Percentiles rank a stretch among this genome's conserved stretches.
Conservation (phyloP, 2,329 filamentous ascomycete genomes). For the Penicillium capsulatum region DNA sequence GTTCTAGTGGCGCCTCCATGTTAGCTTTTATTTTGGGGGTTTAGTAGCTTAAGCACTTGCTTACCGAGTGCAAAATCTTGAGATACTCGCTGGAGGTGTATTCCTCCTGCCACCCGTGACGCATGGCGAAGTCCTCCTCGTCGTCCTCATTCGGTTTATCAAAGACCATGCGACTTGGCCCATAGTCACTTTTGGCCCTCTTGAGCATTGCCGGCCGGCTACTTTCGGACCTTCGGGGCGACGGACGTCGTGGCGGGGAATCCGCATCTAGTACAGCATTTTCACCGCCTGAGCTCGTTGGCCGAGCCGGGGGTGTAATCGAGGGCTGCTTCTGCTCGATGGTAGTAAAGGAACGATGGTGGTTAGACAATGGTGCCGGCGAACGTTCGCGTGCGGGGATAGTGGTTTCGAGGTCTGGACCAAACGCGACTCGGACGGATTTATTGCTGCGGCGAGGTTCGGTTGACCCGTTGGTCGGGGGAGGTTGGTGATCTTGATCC, state of each 20-base stretch:
- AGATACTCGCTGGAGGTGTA: constrained; percentile 88
- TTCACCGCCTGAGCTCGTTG: constrained; percentile 34
- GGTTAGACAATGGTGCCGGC: constrained; percentile 27
- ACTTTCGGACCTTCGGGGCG: constrained; percentile 30
- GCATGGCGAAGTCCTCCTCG: constrained; percentile 55
- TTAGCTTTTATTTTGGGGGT: constrained; percentile 7
- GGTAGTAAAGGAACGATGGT: constrained; percentile 35
- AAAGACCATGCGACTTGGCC: constrained; percentile 36
- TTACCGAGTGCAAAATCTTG: constrained; percentile 73
- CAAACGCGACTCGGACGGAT: constrained; percentile 39
- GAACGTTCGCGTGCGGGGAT: constrained; percentile 35
- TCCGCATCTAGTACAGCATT: constrained; percentile 21
- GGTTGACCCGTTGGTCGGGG: constrained; percentile 27
- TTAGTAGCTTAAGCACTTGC: background rate
- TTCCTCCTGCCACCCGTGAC: constrained; percentile 90
- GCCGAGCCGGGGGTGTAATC: constrained; percentile 21
- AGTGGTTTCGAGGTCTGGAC: constrained; percentile 36
- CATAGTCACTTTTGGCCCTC: constrained; percentile 53
- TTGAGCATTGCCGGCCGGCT: constrained; percentile 40
- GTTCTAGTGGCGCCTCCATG: constrained; percentile 55
- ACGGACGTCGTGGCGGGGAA: constrained; percentile 23
- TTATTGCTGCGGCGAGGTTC: constrained; percentile 34
- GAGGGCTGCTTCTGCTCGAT: constrained; percentile 28
- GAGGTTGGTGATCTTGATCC: constrained; percentile 29
- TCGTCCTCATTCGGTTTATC: constrained; percentile 37